Conservation (phyloP, 2,329 filamentous ascomycete genomes). For the Pseudogymnoascus sp. region DNA sequence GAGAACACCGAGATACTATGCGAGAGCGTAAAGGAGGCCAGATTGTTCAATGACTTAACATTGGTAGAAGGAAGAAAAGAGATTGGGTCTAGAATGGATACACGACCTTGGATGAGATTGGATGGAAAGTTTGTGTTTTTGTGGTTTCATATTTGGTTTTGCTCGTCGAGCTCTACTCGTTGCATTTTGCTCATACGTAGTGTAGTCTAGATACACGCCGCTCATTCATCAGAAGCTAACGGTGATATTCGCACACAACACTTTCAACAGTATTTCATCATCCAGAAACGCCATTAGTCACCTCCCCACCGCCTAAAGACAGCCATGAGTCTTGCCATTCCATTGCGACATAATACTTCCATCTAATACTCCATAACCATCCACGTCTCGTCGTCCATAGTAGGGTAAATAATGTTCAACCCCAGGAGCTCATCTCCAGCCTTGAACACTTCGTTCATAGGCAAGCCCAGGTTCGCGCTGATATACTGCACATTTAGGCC, state of each 20-base stretch:
- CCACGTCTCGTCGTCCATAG: slow-evolving; percentile 89
- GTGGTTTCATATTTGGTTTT: neutral
- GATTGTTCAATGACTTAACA: neutral
- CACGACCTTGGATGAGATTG: slow-evolving; percentile 35
- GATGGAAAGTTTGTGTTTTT: slow-evolving; percentile 38
- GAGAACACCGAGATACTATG: slow-evolving; percentile 10
- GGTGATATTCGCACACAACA: slow-evolving; percentile 12
- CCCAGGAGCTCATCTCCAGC: slow-evolving; percentile 76
- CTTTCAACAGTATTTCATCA: neutral
- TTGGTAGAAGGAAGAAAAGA: neutral
- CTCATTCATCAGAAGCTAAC: slow-evolving; percentile 17
- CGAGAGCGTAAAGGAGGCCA: neutral
- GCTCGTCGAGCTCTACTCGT: neutral
- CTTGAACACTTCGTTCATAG: slow-evolving; percentile 61
- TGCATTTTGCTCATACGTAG: neutral
- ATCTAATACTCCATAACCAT: slow-evolving; percentile 64
- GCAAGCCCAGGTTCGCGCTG: slow-evolving; percentile 56
- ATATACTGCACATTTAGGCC: slow-evolving; percentile 78
- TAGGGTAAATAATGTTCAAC: slow-evolving; percentile 76
- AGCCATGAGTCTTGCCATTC: slow-evolving; percentile 2
- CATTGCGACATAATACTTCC: neutral
- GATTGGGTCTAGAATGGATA: neutral
- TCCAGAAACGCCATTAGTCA: slow-evolving; percentile 9
- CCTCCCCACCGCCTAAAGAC: neutral
- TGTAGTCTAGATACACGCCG: slow-evolving; percentile 16